Conservation (phyloP, 768 basidiomycete species). For the Terana coerulea region DNA sequence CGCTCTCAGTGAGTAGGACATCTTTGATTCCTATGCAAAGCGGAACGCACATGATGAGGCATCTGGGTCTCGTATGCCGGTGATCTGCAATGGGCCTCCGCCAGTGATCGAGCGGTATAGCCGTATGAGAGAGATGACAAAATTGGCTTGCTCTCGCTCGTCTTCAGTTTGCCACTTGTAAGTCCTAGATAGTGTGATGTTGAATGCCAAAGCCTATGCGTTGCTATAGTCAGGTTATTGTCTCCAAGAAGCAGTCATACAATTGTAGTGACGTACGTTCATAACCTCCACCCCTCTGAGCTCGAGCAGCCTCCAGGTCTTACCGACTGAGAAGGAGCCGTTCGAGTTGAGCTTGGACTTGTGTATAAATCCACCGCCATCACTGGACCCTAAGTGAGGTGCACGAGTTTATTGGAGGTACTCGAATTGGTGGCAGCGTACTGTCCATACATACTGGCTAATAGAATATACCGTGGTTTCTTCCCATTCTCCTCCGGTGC, state of each 20-base stretch:
- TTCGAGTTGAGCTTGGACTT: slow-evolving; percentile 97
- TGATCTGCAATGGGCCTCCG: slow-evolving; percentile 48
- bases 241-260: slow-evolving; percentile 6
- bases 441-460: slow-evolving; percentile 70
- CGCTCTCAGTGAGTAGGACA: neutral
- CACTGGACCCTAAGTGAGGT: slow-evolving; percentile 47
- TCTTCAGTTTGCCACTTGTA: slow-evolving; percentile 90
- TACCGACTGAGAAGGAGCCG: slow-evolving; percentile 93
- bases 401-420: slow-evolving; percentile 6
- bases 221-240: neutral
- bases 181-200: slow-evolving; percentile 82
- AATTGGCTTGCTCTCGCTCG: slow-evolving; percentile 63
- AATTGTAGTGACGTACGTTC: slow-evolving; percentile 57
- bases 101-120: slow-evolving; percentile 43
- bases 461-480: slow-evolving; percentile 88
- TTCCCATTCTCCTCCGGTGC: slow-evolving; percentile 59
- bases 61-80: slow-evolving; percentile 50
- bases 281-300: slow-evolving; percentile 75
- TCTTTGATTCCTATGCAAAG: neutral
- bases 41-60: slow-evolving; percentile 29
- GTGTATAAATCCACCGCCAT: slow-evolving; percentile 75
- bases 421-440: neutral
- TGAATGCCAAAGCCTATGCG: slow-evolving; percentile 61
- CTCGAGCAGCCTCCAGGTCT: slow-evolving; percentile 89
- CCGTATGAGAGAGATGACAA: slow-evolving; percentile 63